A percentile compares a stretch with the other conserved stretches of the same genome.
phyloP scores from a whole-genome alignment of 78 protist genomes.

The Neovahlkampfia damariscottae region DNA sequence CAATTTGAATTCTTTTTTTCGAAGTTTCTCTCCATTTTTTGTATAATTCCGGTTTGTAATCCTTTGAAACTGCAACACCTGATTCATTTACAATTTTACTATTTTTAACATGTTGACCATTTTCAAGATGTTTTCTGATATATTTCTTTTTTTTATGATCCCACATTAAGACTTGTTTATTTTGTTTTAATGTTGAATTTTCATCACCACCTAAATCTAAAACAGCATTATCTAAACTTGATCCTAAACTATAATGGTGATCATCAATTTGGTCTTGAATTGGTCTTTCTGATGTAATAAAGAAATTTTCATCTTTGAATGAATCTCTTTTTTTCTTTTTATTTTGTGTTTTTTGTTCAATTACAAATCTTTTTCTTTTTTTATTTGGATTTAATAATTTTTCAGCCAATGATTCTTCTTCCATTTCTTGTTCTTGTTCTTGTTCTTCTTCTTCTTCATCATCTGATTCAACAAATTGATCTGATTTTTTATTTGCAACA shows the following conservation, averaged over 20 bases:
- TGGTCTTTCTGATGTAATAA: neutral
- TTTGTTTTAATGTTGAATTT: neutral
- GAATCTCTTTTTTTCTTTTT: neutral
- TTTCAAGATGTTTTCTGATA: neutral
- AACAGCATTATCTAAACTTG: neutral
- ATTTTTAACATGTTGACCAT: neutral
- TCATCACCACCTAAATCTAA: conserved; percentile 6
- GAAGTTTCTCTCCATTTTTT: conserved; percentile 3
- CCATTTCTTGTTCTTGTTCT: neutral
- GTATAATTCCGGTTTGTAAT: conserved; percentile 1
- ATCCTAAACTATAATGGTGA: neutral
- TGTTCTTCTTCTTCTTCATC: neutral
- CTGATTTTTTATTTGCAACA: neutral
- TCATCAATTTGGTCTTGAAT: neutral
- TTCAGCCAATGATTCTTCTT: neutral
- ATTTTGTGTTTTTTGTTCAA: neutral
- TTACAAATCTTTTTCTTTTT: neutral
- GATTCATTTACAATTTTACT: conserved; percentile 7
- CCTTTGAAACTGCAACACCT: neutral
- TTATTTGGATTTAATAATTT: neutral
- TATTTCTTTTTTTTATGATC: conserved; percentile 23
- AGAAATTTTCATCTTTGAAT: neutral
- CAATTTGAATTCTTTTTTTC: conserved; percentile 13
- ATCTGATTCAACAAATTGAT: neutral
- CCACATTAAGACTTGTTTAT: conserved; percentile 10